Evolutionary conservation across 2,329 filamentous ascomycete genomes (phyloP), one percentile per base, ranked within the genome.

Genomic region (Cordyceps farinosa): DNA sequence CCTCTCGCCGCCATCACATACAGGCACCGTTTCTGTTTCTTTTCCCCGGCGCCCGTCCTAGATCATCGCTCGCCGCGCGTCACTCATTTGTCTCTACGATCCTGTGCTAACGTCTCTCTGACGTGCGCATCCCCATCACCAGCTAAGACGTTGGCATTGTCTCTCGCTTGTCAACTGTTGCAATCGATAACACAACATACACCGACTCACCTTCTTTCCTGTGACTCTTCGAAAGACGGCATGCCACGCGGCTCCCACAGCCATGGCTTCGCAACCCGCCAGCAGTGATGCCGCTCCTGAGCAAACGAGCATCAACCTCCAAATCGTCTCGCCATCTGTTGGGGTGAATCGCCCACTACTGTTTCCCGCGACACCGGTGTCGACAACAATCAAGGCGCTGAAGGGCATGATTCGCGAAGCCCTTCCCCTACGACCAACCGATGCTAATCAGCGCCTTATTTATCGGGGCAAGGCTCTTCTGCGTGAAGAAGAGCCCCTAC

Each of bases 371-470:
- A 72, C 87, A 11, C 75, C 81, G 15, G 76, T 77, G 47, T 75
- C 76, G 1, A 85, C 82, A 2, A 87, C 84, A 0, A 76, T 88
- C 54, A 79, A 79, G 62, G 76, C 86, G 71, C 74, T 88, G 40
- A 88, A 87, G 70, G 80, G 81, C 50, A 83, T 76, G 70, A 86
- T 88, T 64, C 82, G 84, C 38, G 77, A 84, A 68, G 70, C 72
- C 3, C 70, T 87, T 48, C 74, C 78, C 30, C 71, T 80, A 51
- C 81, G 78, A 58, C 84, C 85, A 3, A 68, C 78, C 17, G 79
- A 85, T 65, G 79, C 84, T 40, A 78, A 81, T 40, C 84, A 88
- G 70, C 79, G 86, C 48, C 74, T 89, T 64, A 88, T 89, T 44
- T 81, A 88, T 68, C 78, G 82, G 48, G 86, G 86, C 1, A 81